Evolutionary conservation across 2,329 filamentous ascomycete species (phyloP), one percentile per base, ranked within the genome.

Genomic region (Sporothrix mexicana): DNA sequence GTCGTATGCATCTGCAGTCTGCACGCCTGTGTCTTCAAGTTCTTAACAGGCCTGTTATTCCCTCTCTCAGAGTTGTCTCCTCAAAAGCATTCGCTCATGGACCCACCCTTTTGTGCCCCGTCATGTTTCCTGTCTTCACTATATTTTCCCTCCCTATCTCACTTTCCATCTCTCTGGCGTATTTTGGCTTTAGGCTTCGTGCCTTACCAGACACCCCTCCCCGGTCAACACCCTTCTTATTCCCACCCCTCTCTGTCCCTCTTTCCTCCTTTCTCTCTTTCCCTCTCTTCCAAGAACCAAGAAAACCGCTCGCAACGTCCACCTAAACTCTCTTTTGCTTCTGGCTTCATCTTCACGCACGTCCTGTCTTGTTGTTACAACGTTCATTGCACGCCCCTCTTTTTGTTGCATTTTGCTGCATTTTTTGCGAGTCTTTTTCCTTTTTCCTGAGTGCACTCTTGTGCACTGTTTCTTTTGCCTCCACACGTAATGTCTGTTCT

Each of bases 31-130:
- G 4, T 36, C 30, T 36, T 2, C 30, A 36, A 36, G 30, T 5
- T 36, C 30, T 36, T 36, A 36, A 36, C 30, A 36, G 30, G 30
- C 7, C 30, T 36, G 30, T 36, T 36, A 36, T 36, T 36, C 30
- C 30, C 30, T 36, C 30, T 36, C 30, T 36, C 30, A 36, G 30
- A 36, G 30, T 36, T 36, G 4, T 36, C 30, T 36, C 30, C 30
- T 36, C 30, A 6, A 4, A 36, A 5, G 30, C n/a, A n/a, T 36
- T 36, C 30, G 5, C 30, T 36, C 30, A 36, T 36, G 30, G 30
- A 51, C 64, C 23, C 20, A 15, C 64, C 45, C 23, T 51, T 25
- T 67, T 45, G 64, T 36, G 12, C 64, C 36, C 64, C 64, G 64
- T 67, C 64, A 67, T 67, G 30, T 30, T 5, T 30, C 30, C 45